Conservation (phyloP, 805 yeast genomes). For the Saturnispora halmiae region DNA sequence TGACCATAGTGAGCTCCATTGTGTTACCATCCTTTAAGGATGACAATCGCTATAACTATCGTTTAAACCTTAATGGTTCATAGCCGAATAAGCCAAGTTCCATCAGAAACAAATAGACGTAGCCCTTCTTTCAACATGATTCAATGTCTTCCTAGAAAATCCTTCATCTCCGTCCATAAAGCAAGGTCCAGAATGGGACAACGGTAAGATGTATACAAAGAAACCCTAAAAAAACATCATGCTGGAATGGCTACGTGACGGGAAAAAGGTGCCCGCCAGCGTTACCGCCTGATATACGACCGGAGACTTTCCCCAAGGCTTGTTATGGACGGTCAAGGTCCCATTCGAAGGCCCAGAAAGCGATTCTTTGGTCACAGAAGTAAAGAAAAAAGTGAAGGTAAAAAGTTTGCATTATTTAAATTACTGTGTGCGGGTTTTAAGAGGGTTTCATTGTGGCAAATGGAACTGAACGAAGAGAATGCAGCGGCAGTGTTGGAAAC, state of each 20-base stretch:
- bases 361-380: slow-evolving; percentile 19
- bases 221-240: not conserved
- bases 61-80: slow-evolving; percentile 15
- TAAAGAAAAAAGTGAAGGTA: slow-evolving; percentile 5
- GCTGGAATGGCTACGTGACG: not conserved
- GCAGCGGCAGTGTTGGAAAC: slow-evolving; percentile 35
- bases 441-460: slow-evolving; percentile 1
- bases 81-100: slow-evolving; percentile 19
- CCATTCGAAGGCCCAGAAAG: slow-evolving; percentile 21
- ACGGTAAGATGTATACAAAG: not conserved
- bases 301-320: slow-evolving; percentile 26
- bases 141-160: too few species aligned
- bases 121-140: not conserved
- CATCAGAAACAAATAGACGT: slow-evolving; percentile 2
- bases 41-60: slow-evolving; percentile 22
- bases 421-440: not conserved
- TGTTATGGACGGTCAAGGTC: slow-evolving; percentile 3
- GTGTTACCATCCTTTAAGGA: slow-evolving; percentile 16
- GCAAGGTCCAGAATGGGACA: not conserved
- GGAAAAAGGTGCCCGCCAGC: slow-evolving; percentile 15
- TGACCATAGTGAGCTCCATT: slow-evolving; percentile 24
- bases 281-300: slow-evolving; percentile 23
- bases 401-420: not conserved
- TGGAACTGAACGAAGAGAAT: slow-evolving; percentile 13
- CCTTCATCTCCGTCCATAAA: not conserved